Base-by-base conservation (phyloP, 345 rosid genomes). In the Tarenaya hassleriana region DNA sequence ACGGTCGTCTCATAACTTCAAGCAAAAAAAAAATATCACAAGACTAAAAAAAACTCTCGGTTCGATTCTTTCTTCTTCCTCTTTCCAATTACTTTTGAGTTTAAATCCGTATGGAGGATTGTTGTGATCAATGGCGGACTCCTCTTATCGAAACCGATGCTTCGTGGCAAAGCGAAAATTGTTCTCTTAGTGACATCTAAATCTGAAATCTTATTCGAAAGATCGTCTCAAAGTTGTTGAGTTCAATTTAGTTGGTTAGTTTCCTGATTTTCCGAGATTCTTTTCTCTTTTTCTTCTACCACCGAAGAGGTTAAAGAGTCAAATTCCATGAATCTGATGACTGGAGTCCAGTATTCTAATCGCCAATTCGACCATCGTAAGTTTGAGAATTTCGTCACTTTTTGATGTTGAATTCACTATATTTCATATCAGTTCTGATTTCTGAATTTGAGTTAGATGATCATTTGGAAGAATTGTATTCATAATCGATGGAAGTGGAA, bases 91-190 rank as follows among this genome's bases (percentile, higher is more conserved):
- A 24, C 29, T 24, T 42, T 35, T 18, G 38, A 10, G 34, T 65
- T 33, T 19, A 69, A 62, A 44, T 5, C 11, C 12, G 44, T 7
- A 74, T 74, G 78, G 75, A 62, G 41, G 64, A 68, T 38, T 32
- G 59, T 38, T 55, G 38, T 58, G 55, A 65, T 37, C 71, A 49
- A 10, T 56, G 83, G 77, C 64, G 46, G 41, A 78, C 68, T 70
- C 78, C 81, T 34, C 75, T 76, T 71, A 67, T 76, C 47, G 61
- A 69, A 27, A 60, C 71, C n/a, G 81, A 77, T 69, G 75, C 53
- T 61, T 67, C 77, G 51, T 34, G 10, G 50, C 75, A 55, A 34
- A 73, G 21, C 9, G 70, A 63, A 60, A 62, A 40, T 63, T 63
- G 62, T 21, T 63, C 60, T 24, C 33, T 0, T 34, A 20, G 80